phyloP scores from a whole-genome alignment of 345 rosid species.

The Eucalyptus fibrosa region DNA sequence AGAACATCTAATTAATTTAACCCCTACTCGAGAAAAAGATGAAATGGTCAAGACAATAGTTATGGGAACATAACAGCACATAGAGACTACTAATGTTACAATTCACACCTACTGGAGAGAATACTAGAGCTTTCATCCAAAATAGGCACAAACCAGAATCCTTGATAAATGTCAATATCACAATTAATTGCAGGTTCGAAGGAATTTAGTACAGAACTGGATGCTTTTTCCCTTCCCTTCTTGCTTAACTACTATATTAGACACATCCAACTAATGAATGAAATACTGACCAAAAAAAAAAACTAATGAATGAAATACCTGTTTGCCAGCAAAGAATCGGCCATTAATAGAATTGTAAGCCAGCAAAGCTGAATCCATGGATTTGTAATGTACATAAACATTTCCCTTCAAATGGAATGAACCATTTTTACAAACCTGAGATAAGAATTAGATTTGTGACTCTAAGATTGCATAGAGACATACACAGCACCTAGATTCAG shows the following conservation, averaged over 20 bases:
- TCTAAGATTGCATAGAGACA: neutral
- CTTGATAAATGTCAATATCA: neutral
- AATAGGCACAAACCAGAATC: neutral
- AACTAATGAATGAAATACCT: constrained; percentile 28
- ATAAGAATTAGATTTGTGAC: neutral
- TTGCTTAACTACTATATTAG: neutral
- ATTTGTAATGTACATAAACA: constrained; percentile 77
- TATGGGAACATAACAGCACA: neutral
- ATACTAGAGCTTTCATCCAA: neutral
- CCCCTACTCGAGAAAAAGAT: neutral
- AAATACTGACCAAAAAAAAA: constrained; percentile 9
- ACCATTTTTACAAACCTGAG: constrained; percentile 83
- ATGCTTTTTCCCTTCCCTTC: neutral
- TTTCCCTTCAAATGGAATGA: constrained; percentile 91
- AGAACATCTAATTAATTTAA: neutral
- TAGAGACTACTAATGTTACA: neutral
- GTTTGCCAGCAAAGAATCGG: constrained; percentile 95
- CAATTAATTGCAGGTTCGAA: neutral
- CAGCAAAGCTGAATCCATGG: constrained; percentile 62
- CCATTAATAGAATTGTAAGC: constrained; percentile 63
- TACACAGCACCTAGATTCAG: neutral
- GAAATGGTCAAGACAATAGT: neutral
- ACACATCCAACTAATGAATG: neutral
- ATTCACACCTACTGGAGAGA: neutral
- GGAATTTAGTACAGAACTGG: neutral